Conservation (phyloP, 495 filamentous ascomycete genomes). For the Tricharina praecox region DNA sequence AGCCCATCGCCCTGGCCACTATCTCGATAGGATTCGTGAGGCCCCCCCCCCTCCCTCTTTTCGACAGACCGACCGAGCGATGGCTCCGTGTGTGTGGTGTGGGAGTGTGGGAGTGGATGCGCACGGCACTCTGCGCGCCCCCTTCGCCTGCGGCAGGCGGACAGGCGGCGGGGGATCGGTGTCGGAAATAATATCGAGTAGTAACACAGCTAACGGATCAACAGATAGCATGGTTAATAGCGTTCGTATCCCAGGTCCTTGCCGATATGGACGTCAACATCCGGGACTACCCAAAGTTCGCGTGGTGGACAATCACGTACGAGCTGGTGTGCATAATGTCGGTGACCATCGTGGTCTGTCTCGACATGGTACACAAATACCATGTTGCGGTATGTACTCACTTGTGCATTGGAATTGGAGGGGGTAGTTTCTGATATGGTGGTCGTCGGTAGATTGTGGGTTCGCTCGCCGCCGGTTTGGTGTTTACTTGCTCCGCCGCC, state of each 20-base stretch:
- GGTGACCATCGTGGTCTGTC: constrained; percentile 60
- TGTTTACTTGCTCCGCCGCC: constrained; percentile 66
- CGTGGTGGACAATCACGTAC: constrained; percentile 80
- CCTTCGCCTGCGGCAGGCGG: too few species aligned
- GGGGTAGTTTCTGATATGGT: too few species aligned
- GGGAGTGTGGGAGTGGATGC: too few species aligned
- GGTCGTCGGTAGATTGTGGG: constrained; percentile 46
- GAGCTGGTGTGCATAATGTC: constrained; percentile 68
- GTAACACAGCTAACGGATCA: constrained; percentile 3
- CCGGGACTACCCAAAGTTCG: constrained; percentile 55
- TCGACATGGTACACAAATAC: constrained; percentile 68
- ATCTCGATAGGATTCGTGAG: constrained; percentile 80
- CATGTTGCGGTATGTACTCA: constrained; percentile 75
- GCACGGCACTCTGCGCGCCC: too few species aligned
- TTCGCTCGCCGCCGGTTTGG: constrained; percentile 64
- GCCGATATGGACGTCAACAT: constrained; percentile 38
- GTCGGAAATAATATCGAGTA: too few species aligned
- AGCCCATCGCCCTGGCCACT: constrained; percentile 91
- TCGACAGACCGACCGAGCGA: not conserved
- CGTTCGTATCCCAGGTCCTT: constrained; percentile 71
- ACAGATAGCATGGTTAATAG: constrained; percentile 87
- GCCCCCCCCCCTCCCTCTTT: constrained; percentile 15
- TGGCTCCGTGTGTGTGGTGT: too few species aligned
- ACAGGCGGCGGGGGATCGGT: too few species aligned
- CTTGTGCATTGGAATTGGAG: too few species aligned